phyloP scores from a whole-genome alignment of 768 basidiomycete species.

The Floccularia luteovirens region DNA sequence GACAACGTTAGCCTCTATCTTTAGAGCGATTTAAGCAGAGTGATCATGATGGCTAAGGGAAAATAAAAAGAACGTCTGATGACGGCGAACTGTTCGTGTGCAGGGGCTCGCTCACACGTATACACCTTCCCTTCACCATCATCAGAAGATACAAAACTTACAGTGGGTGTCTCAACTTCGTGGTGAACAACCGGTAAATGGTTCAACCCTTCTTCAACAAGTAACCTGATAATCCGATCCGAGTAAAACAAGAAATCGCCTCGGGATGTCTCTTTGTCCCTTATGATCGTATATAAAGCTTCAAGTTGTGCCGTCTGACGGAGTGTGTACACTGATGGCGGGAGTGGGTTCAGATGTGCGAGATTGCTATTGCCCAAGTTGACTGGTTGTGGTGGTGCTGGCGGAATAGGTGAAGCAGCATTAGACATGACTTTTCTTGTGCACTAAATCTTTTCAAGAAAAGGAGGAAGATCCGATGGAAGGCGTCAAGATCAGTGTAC shows the following conservation, averaged over 20 bases:
- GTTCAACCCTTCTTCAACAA: slow-evolving; percentile 85
- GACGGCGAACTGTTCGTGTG: too few species aligned
- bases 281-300: slow-evolving; percentile 91
- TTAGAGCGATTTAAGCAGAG: too few species aligned
- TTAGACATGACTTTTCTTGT: background rate
- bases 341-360: slow-evolving; percentile 39
- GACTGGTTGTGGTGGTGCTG: slow-evolving; percentile 27
- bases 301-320: slow-evolving; percentile 91
- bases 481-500: too few species aligned
- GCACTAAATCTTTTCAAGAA: too few species aligned
- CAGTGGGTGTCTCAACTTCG: slow-evolving; percentile 79
- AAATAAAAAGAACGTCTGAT: too few species aligned
- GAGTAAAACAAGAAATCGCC: slow-evolving; percentile 97
- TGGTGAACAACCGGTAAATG: slow-evolving; percentile 69
- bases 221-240: slow-evolving; percentile 80
- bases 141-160: slow-evolving; percentile 26
- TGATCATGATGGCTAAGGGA: too few species aligned
- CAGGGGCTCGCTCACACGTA: too few species aligned
- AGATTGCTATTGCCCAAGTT: slow-evolving; percentile 22
- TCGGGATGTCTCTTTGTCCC: slow-evolving; percentile 79
- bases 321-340: slow-evolving; percentile 82
- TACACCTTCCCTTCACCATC: background rate
- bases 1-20: background rate
- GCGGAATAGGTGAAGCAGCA: slow-evolving; percentile 9
- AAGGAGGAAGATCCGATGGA: too few species aligned